Evolutionary conservation across 2,329 filamentous ascomycete species (phyloP), one percentile per base, ranked within the genome.

Genomic region (Clonostachys sp.): DNA sequence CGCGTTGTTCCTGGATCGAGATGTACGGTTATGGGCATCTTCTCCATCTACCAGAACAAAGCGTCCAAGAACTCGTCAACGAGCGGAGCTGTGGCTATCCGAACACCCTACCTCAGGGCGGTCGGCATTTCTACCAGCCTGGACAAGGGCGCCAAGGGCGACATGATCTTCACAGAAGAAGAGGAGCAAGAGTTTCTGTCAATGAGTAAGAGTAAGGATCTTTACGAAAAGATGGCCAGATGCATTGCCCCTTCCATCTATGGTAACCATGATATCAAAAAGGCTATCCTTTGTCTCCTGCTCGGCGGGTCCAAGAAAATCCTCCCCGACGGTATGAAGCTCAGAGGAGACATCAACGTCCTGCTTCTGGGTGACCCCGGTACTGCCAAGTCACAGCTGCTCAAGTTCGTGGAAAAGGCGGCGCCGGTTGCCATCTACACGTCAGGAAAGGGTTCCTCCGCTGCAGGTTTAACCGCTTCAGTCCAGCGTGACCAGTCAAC

Each of bases 241-340:
- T 97, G 91, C 65, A 96, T 99, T 56, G 94, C 94, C 6, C 94
- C 94, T 0, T 96, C 94, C 1, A 99, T 99, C 60, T 99, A 96
- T 63, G 94, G 94, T 45, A 99, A 96, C 62, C 71, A 80, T 38
- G 89, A 97, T 62, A 99, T 99, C 67, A 99, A 99, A 64, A 99
- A 97, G 67, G 86, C 94, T 5, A 97, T 99, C 57, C 81, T 95
- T 2, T 99, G 94, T 70, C 75, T 99, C 6, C 75, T 99, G 3
- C 83, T 97, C 64, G 94, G 94, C 49, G 94, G 94, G 13, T 95
- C 91, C 33, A 99, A 99, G 70, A 99, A 99, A 71, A 95, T 99
- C 36, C 73, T 99, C 1, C 94, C 94, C 0, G 94, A 99, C 57
- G 94, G 94, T 35, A 99, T 99, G 91, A 95, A 89, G 62, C 80